Percentiles rank a stretch among this genome's conserved stretches.
Evolutionary conservation across 192 early-diverging fungal genomes (phyloP).

Genomic region (Jimgerdemannia flammicorona): DNA sequence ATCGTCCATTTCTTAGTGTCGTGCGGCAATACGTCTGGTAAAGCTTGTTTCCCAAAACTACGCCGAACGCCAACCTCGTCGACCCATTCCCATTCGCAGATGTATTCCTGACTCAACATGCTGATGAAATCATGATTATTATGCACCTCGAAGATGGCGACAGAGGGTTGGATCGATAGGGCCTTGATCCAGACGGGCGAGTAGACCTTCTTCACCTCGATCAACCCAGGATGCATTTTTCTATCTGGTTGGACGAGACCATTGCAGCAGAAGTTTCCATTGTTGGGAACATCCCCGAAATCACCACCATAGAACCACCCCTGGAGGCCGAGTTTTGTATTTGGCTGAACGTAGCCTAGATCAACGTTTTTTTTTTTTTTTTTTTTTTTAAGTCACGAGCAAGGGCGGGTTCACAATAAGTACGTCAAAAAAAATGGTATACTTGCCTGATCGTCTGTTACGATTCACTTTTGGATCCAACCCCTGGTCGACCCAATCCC

Average conservation of each 20-base stretch:
- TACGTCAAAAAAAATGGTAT: not conserved
- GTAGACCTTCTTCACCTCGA: conserved; percentile 11
- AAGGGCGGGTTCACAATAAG: not conserved
- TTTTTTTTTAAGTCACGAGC: too few relatives aligned
- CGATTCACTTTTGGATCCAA: conserved; percentile 3
- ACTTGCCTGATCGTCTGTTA: conserved; percentile 2
- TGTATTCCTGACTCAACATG: not conserved
- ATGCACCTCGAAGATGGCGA: conserved; percentile 5
- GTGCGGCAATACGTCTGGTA: conserved; percentile 1
- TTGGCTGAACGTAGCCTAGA: not conserved
- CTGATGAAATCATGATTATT: conserved; percentile 8
- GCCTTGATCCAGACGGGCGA: conserved; percentile 7
- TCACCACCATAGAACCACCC: conserved; percentile 13
- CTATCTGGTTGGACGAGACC: conserved; percentile 10
- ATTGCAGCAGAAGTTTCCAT: conserved; percentile 5
- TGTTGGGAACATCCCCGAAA: conserved; percentile 9
- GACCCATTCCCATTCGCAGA: not conserved
- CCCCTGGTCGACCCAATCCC: conserved; percentile 17
- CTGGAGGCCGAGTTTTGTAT: not conserved
- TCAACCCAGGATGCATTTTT: conserved; percentile 5
- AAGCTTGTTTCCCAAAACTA: not conserved
- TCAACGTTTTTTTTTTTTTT: too few relatives aligned
- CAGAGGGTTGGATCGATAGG: not conserved
- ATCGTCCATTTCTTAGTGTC: not conserved
- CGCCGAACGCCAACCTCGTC: not conserved